Conservation (phyloP, 2,329 filamentous ascomycete species). For the Xylaria sp. region DNA sequence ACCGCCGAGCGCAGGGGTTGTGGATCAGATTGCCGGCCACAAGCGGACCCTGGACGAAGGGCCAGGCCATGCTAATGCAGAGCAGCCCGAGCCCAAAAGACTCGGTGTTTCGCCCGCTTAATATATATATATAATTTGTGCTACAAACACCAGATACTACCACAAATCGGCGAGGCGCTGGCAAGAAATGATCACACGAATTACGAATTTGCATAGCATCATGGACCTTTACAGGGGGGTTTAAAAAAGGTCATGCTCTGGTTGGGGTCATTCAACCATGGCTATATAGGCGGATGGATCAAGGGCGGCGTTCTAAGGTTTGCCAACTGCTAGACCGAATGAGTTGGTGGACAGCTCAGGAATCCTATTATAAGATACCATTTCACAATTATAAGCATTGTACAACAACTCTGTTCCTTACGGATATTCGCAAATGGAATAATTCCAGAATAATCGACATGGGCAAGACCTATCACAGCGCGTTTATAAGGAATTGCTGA, state of each 20-base stretch:
- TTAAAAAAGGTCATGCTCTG: conserved; percentile 15
- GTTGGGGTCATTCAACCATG: conserved; percentile 16
- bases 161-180: background rate
- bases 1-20: conserved; percentile 47
- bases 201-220: conserved; percentile 37
- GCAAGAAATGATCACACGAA: conserved; percentile 32
- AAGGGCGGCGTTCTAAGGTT: conserved; percentile 36
- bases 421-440: background rate
- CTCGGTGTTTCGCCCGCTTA: conserved; percentile 39
- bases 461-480: background rate
- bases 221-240: conserved; percentile 16
- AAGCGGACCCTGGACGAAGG: conserved; percentile 42
- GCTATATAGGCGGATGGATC: conserved; percentile 21
- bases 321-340: conserved; percentile 9
- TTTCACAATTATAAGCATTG: conserved; percentile 26
- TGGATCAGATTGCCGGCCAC: conserved; percentile 47
- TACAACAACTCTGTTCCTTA: background rate
- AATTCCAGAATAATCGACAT: background rate
- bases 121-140: conserved; percentile 17
- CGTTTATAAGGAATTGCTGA: background rate
- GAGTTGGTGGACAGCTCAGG: conserved; percentile 16
- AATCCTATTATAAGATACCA: conserved; percentile 31
- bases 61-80: conserved; percentile 40
- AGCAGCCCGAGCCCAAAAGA: conserved; percentile 48
- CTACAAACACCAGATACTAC: background rate